Percentiles rank a stretch among this genome's conserved stretches.
Conservation (phyloP, 345 rosid genomes). For the Lepidium sativum region DNA sequence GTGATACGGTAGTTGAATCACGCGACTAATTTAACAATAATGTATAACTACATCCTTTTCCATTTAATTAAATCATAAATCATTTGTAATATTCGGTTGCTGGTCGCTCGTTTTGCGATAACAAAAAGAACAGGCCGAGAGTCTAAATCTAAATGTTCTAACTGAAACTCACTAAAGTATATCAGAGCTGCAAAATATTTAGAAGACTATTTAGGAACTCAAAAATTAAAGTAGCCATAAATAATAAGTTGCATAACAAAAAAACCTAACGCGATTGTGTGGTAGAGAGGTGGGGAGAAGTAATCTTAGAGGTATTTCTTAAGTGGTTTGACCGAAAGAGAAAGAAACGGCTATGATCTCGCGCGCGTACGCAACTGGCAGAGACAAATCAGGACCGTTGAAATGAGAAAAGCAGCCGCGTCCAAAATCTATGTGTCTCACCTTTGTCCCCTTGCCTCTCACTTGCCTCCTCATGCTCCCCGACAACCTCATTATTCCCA, state of each 20-base stretch:
- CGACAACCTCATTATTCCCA: slow-evolving; percentile 39
- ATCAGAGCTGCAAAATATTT: too few relatives aligned
- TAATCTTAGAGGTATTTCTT: not conserved
- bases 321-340: slow-evolving; percentile 12
- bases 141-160: too few relatives aligned
- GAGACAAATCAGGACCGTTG: slow-evolving; percentile 15
- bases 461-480: slow-evolving; percentile 45
- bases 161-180: too few relatives aligned
- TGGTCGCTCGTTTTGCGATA: too few relatives aligned
- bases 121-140: too few relatives aligned
- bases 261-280: not conserved
- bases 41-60: too few relatives aligned
- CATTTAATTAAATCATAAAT: too few relatives aligned
- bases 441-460: slow-evolving; percentile 70
- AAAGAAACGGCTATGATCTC: slow-evolving; percentile 27
- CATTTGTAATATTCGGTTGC: too few relatives aligned
- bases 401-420: slow-evolving; percentile 12
- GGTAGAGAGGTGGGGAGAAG: slow-evolving; percentile 2
- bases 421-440: slow-evolving; percentile 40
- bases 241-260: not conserved
- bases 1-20: too few relatives aligned
- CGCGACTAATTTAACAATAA: too few relatives aligned
- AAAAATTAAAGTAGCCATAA: too few relatives aligned
- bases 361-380: slow-evolving; percentile 15
- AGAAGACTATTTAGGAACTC: too few relatives aligned